phyloP scores from a whole-genome alignment of 148 eudicot genomes.

The Bassia scoparia region DNA sequence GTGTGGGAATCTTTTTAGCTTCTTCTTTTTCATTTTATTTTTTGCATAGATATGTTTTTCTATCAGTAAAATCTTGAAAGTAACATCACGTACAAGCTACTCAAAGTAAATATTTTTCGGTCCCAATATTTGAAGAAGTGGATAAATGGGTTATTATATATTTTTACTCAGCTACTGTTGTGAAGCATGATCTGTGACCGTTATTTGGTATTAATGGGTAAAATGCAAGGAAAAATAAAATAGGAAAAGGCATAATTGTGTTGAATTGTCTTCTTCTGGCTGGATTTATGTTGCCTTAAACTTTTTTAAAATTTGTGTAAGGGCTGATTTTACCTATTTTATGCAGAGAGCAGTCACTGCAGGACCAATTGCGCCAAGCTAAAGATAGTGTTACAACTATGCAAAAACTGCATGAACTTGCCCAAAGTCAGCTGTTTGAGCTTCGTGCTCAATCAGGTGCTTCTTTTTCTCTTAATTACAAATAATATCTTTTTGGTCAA shows the following conservation, averaged over 20 bases:
- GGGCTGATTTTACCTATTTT: slow-evolving; percentile 24
- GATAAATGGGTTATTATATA: not conserved
- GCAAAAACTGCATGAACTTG: slow-evolving; percentile 94
- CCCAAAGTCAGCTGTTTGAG: slow-evolving; percentile 96
- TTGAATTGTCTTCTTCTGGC: not conserved
- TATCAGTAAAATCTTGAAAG: not conserved
- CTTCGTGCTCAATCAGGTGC: slow-evolving; percentile 92
- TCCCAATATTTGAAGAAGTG: not conserved
- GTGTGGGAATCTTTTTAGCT: not conserved
- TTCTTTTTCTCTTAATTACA: not conserved
- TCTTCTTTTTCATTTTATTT: not conserved
- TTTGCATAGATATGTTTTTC: not conserved
- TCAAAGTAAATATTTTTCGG: not conserved
- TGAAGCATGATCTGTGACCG: not conserved
- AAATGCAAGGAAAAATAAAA: not conserved
- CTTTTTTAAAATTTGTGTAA: not conserved
- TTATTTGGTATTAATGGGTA: not conserved
- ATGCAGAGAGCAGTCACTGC: slow-evolving; percentile 85
- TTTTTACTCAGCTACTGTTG: not conserved
- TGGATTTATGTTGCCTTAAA: not conserved
- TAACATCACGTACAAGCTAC: not conserved
- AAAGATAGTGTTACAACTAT: slow-evolving; percentile 92
- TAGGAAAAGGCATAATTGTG: not conserved
- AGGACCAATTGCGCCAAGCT: slow-evolving; percentile 95
- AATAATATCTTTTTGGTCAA: slow-evolving; percentile 2